Base-by-base conservation (phyloP, 257 asterid genomes). In the Petunia secreta region DNA sequence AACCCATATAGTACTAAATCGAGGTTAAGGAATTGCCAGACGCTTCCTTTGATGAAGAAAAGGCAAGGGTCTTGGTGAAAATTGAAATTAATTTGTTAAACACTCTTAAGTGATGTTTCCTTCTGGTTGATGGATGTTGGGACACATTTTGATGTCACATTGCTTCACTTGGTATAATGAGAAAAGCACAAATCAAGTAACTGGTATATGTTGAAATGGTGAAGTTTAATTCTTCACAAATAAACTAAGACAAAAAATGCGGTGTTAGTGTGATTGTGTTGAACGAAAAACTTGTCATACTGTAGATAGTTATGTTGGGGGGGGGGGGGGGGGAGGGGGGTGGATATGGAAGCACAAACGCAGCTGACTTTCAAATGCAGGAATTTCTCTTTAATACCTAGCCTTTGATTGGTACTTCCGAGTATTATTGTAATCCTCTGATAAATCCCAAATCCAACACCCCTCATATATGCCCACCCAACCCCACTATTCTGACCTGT, bases 221-320 rank as follows among this genome's bases (percentile, higher is more conserved):
- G 74, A 66, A 65, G 37, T 66, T 65, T 40, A 66, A 66, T 66
- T 52, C 75, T 66, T 66, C 75, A 14, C 52, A 66, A 5, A 39
- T 2, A 14, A 65, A 66, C 37, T 66, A 37, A 66, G 53, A 14
- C 53, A 14, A 14, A 39, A 39, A 34, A 66, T 66, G 14, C n/a
- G 40, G 50, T 38, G 54, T 40, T 15, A 38, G 38, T 66, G 13
- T 15, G 15, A 66, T 40, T 66, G 37, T 15, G 8, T 66, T 66
- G 75, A 66, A 66, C 54, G 41, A 41, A 66, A 40, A 37, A 40
- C 14, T 14, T 41, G 54, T 15, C 41, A 66, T 25, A 25, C 3
- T 15, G 34, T 15, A 37, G 40, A 60, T 25, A 9, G 40, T 60
- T 6, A 60, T 25, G 66, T 25, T 38, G 13, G 34, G 6, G 40